A percentile compares a stretch with the other conserved stretches of the same genome.
Evolutionary conservation across 345 rosid genomes (phyloP).

Genomic region (Rhodamnia rubescens): DNA sequence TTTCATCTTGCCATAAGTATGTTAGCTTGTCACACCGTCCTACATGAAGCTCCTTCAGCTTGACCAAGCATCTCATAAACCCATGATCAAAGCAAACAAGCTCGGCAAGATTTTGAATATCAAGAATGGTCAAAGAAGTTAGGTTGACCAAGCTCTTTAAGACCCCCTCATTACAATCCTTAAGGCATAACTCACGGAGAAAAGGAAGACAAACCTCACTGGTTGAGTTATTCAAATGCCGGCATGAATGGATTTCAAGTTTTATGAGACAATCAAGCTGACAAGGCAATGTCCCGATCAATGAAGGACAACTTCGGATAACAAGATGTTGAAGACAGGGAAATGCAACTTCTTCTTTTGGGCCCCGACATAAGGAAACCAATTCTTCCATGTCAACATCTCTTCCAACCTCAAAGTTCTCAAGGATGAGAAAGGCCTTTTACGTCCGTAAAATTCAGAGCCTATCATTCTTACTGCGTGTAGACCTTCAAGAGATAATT

Average conservation of each 20-base stretch:
- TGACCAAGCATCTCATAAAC: fast-evolving
- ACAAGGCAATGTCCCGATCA: not conserved
- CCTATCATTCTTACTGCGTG: too few relatives aligned
- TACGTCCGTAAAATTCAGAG: too few relatives aligned
- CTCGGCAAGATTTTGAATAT: fast-evolving
- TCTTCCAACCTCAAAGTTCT: too few relatives aligned
- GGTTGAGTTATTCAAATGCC: not conserved
- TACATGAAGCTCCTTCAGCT: not conserved
- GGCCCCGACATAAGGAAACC: too few relatives aligned
- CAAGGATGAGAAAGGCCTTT: too few relatives aligned
- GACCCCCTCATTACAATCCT: not conserved
- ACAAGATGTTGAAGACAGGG: not conserved
- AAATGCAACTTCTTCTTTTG: not conserved
- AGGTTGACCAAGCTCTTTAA: not conserved
- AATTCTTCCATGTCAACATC: too few relatives aligned
- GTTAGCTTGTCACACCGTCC: fast-evolving
- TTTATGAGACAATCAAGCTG: not conserved
- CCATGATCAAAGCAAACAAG: not conserved
- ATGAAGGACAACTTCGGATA: fast-evolving
- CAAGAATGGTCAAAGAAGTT: not conserved
- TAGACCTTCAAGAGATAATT: too few relatives aligned
- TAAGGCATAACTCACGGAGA: not conserved
- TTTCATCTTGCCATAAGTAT: not conserved
- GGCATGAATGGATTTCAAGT: not conserved
- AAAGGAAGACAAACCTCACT: not conserved